These are phyloP conservation scores for Tardiomyces digboiensis DNA, from an alignment of 1,139 yeast genomes.

Conservation along the genomic window DNA sequence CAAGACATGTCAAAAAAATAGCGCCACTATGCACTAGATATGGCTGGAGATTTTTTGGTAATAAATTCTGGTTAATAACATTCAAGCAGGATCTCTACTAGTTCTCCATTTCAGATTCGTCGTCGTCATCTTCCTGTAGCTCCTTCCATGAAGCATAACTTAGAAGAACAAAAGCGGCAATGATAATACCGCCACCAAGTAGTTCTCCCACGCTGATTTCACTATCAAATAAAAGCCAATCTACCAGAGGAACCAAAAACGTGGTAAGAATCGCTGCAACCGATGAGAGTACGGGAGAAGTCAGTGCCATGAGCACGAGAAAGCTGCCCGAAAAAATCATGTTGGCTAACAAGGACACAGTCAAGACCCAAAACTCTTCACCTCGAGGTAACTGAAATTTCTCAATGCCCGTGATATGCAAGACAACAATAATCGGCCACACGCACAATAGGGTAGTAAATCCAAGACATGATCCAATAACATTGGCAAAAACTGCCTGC, in stretches of 20 bases:
- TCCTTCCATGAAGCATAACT: constrained; percentile 72
- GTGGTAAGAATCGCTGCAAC: constrained; percentile 77
- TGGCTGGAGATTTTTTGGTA: too few species aligned
- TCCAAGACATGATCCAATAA: constrained; percentile 51
- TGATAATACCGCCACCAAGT: constrained; percentile 31
- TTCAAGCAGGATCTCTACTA: background rate
- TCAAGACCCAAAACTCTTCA: constrained; percentile 35
- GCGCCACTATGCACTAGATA: too few species aligned
- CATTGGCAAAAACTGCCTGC: constrained; percentile 50
- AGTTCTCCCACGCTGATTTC: constrained; percentile 27
- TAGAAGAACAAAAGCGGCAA: constrained; percentile 59
- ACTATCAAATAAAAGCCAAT: constrained; percentile 62
- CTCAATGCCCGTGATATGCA: constrained; percentile 49
- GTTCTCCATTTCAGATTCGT: constrained; percentile 12
- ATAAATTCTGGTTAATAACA: background rate
- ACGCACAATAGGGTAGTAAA: constrained; percentile 43
- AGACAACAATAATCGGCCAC: constrained; percentile 39
- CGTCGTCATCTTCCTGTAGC: constrained; percentile 40
- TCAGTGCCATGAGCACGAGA: constrained; percentile 70
- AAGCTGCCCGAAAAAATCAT: constrained; percentile 64
- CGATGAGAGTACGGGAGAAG: constrained; percentile 78
- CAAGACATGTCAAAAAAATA: background rate
- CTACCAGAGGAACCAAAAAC: constrained; percentile 68
- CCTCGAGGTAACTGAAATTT: constrained; percentile 45
- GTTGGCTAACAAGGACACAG: constrained; percentile 45